Conservation (phyloP, 2,329 filamentous ascomycete genomes). For the Alternaria hordeiaustralica region DNA sequence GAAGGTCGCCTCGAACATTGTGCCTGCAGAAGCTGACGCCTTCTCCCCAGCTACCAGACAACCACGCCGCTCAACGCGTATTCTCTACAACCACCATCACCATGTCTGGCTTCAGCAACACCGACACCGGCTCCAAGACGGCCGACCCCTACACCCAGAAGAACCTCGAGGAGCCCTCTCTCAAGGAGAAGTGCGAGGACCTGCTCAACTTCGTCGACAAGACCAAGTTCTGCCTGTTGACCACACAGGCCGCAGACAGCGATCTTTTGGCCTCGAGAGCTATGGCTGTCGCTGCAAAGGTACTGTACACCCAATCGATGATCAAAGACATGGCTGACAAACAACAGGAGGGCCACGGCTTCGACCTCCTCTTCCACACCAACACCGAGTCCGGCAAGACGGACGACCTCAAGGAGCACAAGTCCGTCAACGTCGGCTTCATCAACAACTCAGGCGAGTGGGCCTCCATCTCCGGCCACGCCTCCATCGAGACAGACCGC, state of each 20-base stretch:
- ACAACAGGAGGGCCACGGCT: conserved; percentile 72
- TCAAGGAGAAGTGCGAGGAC: conserved; percentile 79
- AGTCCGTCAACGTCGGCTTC: conserved; percentile 82
- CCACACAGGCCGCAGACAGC: conserved; percentile 70
- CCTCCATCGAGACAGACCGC: conserved; percentile 73
- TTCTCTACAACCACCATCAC: conserved; percentile 18
- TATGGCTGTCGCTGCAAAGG: conserved; percentile 84
- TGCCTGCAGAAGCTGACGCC: conserved; percentile 27
- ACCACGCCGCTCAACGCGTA: conserved; percentile 8
- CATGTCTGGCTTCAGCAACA: conserved; percentile 49
- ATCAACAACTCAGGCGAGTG: conserved; percentile 78
- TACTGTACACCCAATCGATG: conserved; percentile 48
- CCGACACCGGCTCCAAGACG: conserved; percentile 51
- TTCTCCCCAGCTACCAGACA: conserved; percentile 22
- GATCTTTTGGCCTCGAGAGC: conserved; percentile 78
- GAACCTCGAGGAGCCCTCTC: conserved; percentile 72
- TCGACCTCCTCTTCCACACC: conserved; percentile 88
- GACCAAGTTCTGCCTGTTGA: conserved; percentile 89
- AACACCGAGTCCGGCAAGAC: conserved; percentile 92
- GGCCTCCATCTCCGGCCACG: conserved; percentile 82
- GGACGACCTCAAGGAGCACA: conserved; percentile 74
- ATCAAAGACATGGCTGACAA: conserved; percentile 1
- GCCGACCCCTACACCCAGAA: conserved; percentile 82
- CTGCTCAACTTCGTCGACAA: conserved; percentile 72
- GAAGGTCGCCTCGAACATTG: conserved; percentile 11